These are phyloP conservation scores for Auricularia sp. DNA, from an alignment of 768 basidiomycete species.

Conservation along the genomic window DNA sequence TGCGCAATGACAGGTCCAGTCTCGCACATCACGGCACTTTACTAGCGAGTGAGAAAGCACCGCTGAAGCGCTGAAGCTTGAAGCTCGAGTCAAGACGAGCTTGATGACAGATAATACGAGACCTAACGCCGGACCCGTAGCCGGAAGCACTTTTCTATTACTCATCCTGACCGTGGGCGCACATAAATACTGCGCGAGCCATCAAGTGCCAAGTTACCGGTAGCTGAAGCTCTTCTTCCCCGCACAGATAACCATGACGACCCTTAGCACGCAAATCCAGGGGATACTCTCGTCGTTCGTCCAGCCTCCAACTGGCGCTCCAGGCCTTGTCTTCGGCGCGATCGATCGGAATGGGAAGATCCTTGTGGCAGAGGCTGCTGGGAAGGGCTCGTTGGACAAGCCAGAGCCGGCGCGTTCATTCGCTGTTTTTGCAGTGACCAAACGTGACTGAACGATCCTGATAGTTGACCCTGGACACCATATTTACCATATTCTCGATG, in stretches of 20 bases:
- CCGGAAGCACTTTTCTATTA: too few relatives aligned
- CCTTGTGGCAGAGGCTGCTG: not conserved
- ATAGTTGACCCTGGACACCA: not conserved
- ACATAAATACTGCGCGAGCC: too few relatives aligned
- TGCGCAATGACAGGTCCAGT: too few relatives aligned
- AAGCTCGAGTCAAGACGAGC: too few relatives aligned
- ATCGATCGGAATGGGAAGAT: not conserved
- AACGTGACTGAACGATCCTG: not conserved
- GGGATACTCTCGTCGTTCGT: not conserved
- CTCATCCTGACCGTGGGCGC: too few relatives aligned
- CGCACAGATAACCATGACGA: not conserved
- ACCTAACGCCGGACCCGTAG: too few relatives aligned
- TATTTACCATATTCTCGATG: not conserved
- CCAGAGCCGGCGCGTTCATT: not conserved
- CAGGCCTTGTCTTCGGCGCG: not conserved
- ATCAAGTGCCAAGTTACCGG: too few relatives aligned
- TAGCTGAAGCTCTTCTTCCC: too few relatives aligned
- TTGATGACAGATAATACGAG: too few relatives aligned
- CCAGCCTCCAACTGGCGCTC: not conserved
- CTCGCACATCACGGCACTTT: too few relatives aligned
- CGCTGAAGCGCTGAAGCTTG: too few relatives aligned
- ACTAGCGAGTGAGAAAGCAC: too few relatives aligned
- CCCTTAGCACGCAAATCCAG: not conserved
- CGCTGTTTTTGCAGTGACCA: not conserved
- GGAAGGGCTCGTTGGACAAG: not conserved